Base-by-base conservation (phyloP, 2,329 filamentous ascomycete species). In the Aspergillus chevalieri region DNA sequence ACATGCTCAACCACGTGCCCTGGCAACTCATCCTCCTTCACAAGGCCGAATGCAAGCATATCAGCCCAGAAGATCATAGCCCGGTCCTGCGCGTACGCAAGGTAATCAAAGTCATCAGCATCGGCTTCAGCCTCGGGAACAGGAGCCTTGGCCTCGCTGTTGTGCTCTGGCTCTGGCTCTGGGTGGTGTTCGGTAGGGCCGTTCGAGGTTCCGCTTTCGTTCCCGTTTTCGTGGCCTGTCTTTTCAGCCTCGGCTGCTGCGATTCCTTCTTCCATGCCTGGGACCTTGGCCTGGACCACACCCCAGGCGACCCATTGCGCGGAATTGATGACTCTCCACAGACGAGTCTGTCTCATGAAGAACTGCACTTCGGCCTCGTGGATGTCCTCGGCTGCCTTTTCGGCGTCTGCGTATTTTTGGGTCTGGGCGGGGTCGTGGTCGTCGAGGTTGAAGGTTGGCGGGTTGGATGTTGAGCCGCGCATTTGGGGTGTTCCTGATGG, bases 41-140 rank as follows among this genome's bases (percentile, higher is more conserved):
- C 77, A 36, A 98, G 71, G 0, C 90, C 90, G 69, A 95, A 70
- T 48, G 78, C 74, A 49, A 97, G 74, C 47, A 89, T 84, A 72
- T 98, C 93, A 1, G 90, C 91, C 87, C 92, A 94, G 72, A 98
- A 93, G 70, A 96, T 93, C 73, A 93, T 77, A 0, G 89, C 91
- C 12, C 93, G 79, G 57, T 96, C 88, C 70, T 95, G 89, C 6
- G 93, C 84, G 70, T 97, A 98, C 9, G 81, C 82, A 21, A 98
- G 76, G 67, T 97, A 98, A 69, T 98, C 91, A 64, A 97, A 98
- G 62, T 89, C 87, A 41, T 55, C 57, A 51, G 53, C 61, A 9
- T 61, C 61, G 24, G 46, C 51, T n/a, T 57, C 48, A 7, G 55
- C 43, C 19, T 22, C 17, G 33, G 15, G 9, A 36, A 9, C 21